Conservation (phyloP, 1,284 basidiomycete species). For the Peniophora sp. region DNA sequence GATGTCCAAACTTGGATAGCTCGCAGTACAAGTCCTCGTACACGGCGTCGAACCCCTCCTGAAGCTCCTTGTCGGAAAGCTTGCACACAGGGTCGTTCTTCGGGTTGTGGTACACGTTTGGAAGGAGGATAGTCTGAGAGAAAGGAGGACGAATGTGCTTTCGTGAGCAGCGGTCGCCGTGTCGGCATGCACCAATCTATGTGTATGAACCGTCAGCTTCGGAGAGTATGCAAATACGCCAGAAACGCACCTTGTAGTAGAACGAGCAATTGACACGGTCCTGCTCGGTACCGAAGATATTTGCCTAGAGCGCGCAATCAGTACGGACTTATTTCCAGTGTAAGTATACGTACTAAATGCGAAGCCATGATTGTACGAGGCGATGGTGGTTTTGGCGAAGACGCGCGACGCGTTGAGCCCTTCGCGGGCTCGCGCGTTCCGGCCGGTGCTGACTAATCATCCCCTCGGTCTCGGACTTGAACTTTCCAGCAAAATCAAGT, state of each 20-base stretch:
- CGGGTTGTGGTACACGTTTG: constrained; percentile 99
- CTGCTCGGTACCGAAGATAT: constrained; percentile 86
- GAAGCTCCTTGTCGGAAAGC: constrained; percentile 80
- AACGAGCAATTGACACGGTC: constrained; percentile 94
- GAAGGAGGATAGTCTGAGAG: constrained; percentile 93
- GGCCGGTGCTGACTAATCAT: no score
- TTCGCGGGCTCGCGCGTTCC: no score
- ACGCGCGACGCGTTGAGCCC: no score
- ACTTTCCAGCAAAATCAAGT: no score
- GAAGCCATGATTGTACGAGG: constrained; percentile 41
- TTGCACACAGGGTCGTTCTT: constrained; percentile 87
- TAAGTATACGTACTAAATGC: constrained; percentile 36
- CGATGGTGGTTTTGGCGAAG: neutral
- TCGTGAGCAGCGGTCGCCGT: constrained; percentile 93
- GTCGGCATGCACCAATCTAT: constrained; percentile 90
- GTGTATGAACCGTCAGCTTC: no score
- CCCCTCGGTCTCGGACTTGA: no score
- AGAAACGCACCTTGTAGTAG: constrained; percentile 75
- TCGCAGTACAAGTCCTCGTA: constrained; percentile 95
- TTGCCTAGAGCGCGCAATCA: constrained; percentile 41
- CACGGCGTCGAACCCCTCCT: constrained; percentile 94
- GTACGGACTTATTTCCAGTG: neutral
- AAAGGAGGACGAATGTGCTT: constrained; percentile 98
- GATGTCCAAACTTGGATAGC: constrained; percentile 89
- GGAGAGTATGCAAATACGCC: constrained; percentile 3